These are phyloP conservation scores for Verruconis gallopava DNA, from an alignment of 2,329 filamentous ascomycete species.

Conservation along the genomic window DNA sequence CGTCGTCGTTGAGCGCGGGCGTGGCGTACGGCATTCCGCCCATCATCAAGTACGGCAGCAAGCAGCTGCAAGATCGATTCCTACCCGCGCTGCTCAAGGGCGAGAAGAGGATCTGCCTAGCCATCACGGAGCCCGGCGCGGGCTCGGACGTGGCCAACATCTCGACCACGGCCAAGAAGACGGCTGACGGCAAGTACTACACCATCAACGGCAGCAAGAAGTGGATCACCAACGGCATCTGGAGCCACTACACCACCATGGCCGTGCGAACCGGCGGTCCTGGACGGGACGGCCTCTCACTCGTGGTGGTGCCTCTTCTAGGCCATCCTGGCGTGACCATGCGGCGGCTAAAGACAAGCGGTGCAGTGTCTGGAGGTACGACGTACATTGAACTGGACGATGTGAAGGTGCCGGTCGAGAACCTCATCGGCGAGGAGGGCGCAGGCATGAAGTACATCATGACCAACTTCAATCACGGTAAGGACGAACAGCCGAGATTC, in stretches of 20 bases:
- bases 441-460: conserved; percentile 46
- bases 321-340: conserved; percentile 38
- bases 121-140: conserved; percentile 65
- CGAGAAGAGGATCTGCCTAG: conserved; percentile 57
- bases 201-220: conserved; percentile 57
- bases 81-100: conserved; percentile 56
- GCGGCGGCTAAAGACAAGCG: conserved; percentile 48
- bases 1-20: conserved; percentile 52
- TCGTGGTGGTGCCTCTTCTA: conserved; percentile 40
- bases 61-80: conserved; percentile 49
- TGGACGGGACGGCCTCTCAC: not conserved
- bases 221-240: conserved; percentile 49
- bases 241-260: conserved; percentile 44
- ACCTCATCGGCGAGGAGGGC: conserved; percentile 42
- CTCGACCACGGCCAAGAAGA: conserved; percentile 51
- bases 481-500: no score
- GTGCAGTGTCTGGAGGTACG: conserved; percentile 50
- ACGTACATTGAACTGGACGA: conserved; percentile 44
- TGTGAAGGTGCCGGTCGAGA: conserved; percentile 41
- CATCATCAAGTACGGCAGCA: conserved; percentile 54
- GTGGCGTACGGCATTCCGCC: conserved; percentile 62
- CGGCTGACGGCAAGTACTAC: conserved; percentile 51
- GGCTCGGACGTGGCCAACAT: conserved; percentile 65
- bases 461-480: conserved; percentile 23
- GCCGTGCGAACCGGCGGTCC: conserved; percentile 39